Conservation (phyloP, 2,329 filamentous ascomycete species). For the Bretziella fagacearum region DNA sequence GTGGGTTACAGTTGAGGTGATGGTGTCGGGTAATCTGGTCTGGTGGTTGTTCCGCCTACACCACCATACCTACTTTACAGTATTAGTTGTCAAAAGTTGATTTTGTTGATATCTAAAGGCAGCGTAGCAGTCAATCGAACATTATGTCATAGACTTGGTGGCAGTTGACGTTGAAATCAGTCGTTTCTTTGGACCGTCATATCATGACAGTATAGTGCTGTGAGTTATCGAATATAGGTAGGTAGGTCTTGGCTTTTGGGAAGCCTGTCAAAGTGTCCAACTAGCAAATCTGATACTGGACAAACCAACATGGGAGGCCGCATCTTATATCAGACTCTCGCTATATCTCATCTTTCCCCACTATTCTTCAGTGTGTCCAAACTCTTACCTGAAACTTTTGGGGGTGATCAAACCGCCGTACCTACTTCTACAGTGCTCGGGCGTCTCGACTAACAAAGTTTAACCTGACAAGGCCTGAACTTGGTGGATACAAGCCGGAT, state of each 20-base stretch:
- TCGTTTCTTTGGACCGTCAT: neutral
- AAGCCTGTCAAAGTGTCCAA: neutral
- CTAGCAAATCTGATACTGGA: neutral
- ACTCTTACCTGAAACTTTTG: conserved; percentile 13
- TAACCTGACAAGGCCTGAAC: neutral
- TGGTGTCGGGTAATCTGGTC: neutral
- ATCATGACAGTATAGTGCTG: neutral
- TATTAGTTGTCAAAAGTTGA: too few relatives aligned
- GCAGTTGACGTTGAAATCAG: neutral
- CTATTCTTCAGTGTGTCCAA: neutral
- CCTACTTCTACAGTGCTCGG: neutral
- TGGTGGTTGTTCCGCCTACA: neutral
- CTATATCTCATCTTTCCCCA: neutral
- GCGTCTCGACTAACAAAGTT: neutral
- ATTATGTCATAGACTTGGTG: conserved; percentile 3
- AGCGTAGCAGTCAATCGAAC: neutral
- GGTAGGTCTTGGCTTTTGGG: too few relatives aligned
- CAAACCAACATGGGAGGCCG: neutral
- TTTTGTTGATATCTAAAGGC: too few relatives aligned
- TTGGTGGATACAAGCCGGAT: neutral
- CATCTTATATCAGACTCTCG: neutral
- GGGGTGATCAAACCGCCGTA: conserved; percentile 8
- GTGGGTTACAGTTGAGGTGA: neutral
- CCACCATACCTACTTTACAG: too few relatives aligned
- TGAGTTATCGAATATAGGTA: neutral